Conservation (phyloP, 2,329 filamentous ascomycete species). For the Botrytis fabae region DNA sequence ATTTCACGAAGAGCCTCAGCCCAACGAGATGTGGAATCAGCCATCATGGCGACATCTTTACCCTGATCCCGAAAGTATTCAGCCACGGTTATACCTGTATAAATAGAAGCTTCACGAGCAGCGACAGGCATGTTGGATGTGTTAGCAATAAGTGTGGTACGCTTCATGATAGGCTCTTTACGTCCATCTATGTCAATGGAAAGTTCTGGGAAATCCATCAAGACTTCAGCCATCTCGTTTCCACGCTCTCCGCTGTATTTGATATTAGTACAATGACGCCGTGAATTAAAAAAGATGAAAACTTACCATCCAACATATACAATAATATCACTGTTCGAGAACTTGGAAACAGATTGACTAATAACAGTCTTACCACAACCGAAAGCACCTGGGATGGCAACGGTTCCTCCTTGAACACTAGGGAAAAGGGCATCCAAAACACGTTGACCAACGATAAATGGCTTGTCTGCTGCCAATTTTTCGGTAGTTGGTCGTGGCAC, state of each 20-base stretch:
- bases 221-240: conserved; percentile 99
- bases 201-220: conserved; percentile 99
- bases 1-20: conserved; percentile 98
- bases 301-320: conserved; percentile 78
- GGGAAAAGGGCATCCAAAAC: conserved; percentile 96
- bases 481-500: conserved; percentile 90
- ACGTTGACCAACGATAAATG: conserved; percentile 94
- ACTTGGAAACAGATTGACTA: conserved; percentile 97
- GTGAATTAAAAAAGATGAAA: background rate
- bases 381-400: conserved; percentile 97
- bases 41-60: conserved; percentile 99
- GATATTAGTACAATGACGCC: background rate
- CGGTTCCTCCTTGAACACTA: conserved; percentile 93
- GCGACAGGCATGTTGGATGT: conserved; percentile 99
- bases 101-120: conserved; percentile 97
- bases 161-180: conserved; percentile 99
- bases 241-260: conserved; percentile 71
- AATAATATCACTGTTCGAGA: conserved; percentile 99
- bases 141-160: conserved; percentile 96
- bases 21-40: conserved; percentile 96
- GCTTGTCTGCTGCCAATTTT: conserved; percentile 84
- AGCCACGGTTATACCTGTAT: too few species aligned
- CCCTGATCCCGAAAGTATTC: conserved; percentile 98
- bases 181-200: conserved; percentile 92
- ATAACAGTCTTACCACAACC: conserved; percentile 99